phyloP scores from a whole-genome alignment of 2,329 filamentous ascomycete species.

The Cadophora malorum region DNA sequence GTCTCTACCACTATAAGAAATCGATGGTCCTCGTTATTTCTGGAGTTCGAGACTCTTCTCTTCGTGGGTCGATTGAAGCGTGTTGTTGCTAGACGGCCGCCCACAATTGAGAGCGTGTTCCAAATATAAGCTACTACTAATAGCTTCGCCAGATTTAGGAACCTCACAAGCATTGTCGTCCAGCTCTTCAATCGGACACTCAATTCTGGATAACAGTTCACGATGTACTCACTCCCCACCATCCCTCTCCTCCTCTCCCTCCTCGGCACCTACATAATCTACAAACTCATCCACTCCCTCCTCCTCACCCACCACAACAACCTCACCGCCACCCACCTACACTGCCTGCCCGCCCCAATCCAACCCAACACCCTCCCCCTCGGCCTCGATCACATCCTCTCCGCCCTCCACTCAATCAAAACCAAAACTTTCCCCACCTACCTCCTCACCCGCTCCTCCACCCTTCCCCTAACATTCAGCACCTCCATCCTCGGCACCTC shows the following conservation, averaged over 20 bases:
- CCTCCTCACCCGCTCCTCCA: not conserved
- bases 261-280: constrained; percentile 5
- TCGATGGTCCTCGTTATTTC: not conserved
- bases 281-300: not conserved
- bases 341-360: not conserved
- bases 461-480: constrained; percentile 8
- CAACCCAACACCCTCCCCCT: constrained; percentile 10
- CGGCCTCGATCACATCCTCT: constrained; percentile 11
- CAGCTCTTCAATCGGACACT: too few species aligned
- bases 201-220: not conserved
- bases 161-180: too few species aligned
- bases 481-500: constrained; percentile 5
- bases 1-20: not conserved
- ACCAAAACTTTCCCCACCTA: constrained; percentile 10
- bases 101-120: not conserved
- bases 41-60: too few species aligned
- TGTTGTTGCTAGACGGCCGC: not conserved
- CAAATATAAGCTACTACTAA: not conserved
- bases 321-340: not conserved
- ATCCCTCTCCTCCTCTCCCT: constrained; percentile 8
- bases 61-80: too few species aligned
- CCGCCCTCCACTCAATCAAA: not conserved
- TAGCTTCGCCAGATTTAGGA: not conserved
- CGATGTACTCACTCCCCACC: constrained; percentile 10
- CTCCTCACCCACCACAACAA: not conserved